Percentiles rank a stretch among this genome's conserved stretches.
These are phyloP conservation scores for Chalciporus sp. DNA, from an alignment of 1,284 basidiomycete genomes.

Conservation along the genomic window DNA sequence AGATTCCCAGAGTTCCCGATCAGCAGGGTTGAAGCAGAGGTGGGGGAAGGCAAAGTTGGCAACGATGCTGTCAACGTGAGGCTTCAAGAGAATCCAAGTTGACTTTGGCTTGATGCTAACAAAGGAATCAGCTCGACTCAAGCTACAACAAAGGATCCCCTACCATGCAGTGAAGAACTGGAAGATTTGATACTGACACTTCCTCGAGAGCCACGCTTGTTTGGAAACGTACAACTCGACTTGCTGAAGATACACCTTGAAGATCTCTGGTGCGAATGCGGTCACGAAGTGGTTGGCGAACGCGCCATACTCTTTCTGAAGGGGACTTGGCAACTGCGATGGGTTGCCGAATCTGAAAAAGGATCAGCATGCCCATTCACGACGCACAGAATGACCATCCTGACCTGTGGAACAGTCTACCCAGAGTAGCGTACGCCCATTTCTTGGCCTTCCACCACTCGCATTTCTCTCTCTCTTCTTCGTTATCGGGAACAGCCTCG, in stretches of 20 bases:
- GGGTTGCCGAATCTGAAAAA: slow-evolving; percentile 74
- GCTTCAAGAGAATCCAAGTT: slow-evolving; percentile 84
- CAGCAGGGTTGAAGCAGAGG: slow-evolving; percentile 71
- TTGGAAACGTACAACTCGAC: slow-evolving; percentile 72
- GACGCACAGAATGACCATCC: slow-evolving; percentile 7
- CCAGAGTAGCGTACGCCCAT: slow-evolving; percentile 80
- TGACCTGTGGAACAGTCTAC: slow-evolving; percentile 73
- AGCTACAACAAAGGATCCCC: slow-evolving; percentile 23
- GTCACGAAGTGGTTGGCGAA: slow-evolving; percentile 81
- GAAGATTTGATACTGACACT: slow-evolving; percentile 80
- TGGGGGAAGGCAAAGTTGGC: slow-evolving; percentile 85
- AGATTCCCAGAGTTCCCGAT: slow-evolving; percentile 69
- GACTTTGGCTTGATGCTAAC: slow-evolving; percentile 84
- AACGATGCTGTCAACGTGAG: slow-evolving; percentile 75
- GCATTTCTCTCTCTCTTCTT: slow-evolving; percentile 72
- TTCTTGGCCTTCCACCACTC: slow-evolving; percentile 93
- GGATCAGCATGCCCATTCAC: slow-evolving; percentile 8
- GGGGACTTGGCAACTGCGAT: slow-evolving; percentile 73
- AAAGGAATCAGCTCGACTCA: slow-evolving; percentile 9
- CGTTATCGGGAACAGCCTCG: slow-evolving; percentile 66
- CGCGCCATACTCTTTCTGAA: slow-evolving; percentile 66
- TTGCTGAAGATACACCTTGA: slow-evolving; percentile 77
- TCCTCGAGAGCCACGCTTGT: slow-evolving; percentile 78
- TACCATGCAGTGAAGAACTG: slow-evolving; percentile 86
- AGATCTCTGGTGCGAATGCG: slow-evolving; percentile 81